These are phyloP conservation scores for Fraxinus nigra DNA, from an alignment of 305 asterid species.

Conservation along the genomic window DNA sequence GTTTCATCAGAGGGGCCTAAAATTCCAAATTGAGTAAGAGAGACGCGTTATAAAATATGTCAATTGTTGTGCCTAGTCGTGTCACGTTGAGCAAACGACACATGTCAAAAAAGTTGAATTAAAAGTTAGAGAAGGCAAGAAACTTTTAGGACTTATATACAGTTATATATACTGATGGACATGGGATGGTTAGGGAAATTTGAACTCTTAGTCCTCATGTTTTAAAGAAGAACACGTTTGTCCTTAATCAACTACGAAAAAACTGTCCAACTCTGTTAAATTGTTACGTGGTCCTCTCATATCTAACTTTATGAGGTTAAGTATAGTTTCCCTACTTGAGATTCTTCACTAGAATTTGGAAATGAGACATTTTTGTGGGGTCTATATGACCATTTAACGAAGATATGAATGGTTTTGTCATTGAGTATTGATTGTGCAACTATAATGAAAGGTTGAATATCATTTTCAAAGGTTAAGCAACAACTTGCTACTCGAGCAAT, in stretches of 20 bases:
- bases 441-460: background rate
- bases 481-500: background rate
- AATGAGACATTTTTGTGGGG: background rate
- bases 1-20: constrained; percentile 52
- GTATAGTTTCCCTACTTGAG: background rate
- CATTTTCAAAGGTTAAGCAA: background rate
- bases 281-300: background rate
- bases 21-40: background rate
- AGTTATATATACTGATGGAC: background rate
- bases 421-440: background rate
- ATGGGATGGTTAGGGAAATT: background rate
- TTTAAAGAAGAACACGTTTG: background rate
- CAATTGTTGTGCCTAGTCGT: background rate
- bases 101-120: background rate
- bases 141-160: background rate
- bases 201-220: background rate
- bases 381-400: background rate
- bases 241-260: background rate
- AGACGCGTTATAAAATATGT: background rate
- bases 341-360: background rate
- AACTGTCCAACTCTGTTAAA: background rate
- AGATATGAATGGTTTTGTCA: background rate
- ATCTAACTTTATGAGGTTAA: background rate
- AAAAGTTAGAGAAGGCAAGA: background rate
- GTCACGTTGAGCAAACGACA: background rate